Evolutionary conservation across 2,329 filamentous ascomycete genomes (phyloP), one percentile per base, ranked within the genome.

Genomic region (Trichoderma sp.): DNA sequence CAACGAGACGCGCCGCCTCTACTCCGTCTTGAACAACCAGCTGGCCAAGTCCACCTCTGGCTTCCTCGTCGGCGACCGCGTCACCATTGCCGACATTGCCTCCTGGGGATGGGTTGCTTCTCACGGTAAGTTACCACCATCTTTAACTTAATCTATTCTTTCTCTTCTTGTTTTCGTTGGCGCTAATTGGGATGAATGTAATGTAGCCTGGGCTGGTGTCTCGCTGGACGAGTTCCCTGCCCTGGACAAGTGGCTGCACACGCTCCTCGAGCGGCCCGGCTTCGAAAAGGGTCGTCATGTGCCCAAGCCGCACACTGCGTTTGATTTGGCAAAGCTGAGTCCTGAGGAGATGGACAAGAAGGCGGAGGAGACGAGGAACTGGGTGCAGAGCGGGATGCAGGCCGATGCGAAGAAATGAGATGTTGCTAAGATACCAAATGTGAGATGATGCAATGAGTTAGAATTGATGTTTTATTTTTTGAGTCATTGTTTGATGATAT

Each of bases 1-100:
- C 78, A 96, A 93, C 79, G 94, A 97, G 83, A 93, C 92, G 0
- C 87, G 91, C n/a, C 90, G 94, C 15, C 85, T 97, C 2, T 97
- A 96, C 83, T 85, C 89, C 66, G 91, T 94, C 23, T 84, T 97
- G 72, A 91, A 97, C 77, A 88, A 87, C 62, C 90, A 94, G 70
- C 88, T 97, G 57, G 80, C 82, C 73, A 85, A 85, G 77, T 86
- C 86, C 6, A 78, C 80, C 3, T 87, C 85, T 0, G 88, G 87
- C 13, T 91, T 85, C 78, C 81, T 91, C 13, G 90, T 91, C 58
- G 92, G 92, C 43, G 88, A 93, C 79, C 88, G 88, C 73, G 84
- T 87, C 73, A 93, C 92, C 57, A 89, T 93, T 75, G 93, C 93
- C 2, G 94, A 97, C 79, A 92, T 97, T 73, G 85, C 93, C 55